These are phyloP conservation scores for Saturnispora dispora DNA, from an alignment of 805 yeast genomes.

Conservation along the genomic window DNA sequence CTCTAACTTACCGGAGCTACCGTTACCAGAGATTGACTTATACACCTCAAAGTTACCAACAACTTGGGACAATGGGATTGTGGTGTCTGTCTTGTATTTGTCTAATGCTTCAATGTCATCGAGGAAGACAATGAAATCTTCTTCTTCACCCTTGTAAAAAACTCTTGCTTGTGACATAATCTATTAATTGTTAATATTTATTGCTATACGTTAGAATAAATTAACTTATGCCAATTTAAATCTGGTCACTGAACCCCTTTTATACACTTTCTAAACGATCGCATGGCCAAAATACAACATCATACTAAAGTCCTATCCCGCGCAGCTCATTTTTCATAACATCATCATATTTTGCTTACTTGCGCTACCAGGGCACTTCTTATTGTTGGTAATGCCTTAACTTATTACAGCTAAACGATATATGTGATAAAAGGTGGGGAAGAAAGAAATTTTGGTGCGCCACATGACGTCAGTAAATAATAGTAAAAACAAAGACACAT, in stretches of 20 bases:
- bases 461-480: background rate
- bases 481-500: no score
- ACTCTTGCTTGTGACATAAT: conserved; percentile 33
- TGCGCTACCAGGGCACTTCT: background rate
- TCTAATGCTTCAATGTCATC: conserved; percentile 43
- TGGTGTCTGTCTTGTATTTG: conserved; percentile 40
- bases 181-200: background rate
- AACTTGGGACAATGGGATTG: conserved; percentile 51
- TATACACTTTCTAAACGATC: background rate
- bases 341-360: background rate
- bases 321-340: background rate
- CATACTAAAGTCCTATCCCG: background rate
- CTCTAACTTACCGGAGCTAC: conserved; percentile 62
- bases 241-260: background rate
- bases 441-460: background rate
- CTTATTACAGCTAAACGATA: background rate
- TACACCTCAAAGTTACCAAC: conserved; percentile 61
- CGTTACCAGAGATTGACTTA: conserved; percentile 46
- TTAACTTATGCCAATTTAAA: no score
- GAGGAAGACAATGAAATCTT: conserved; percentile 59
- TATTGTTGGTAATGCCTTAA: background rate
- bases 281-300: background rate
- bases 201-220: background rate
- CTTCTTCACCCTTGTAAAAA: conserved; percentile 54
- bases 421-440: background rate